Evolutionary conservation across 2,329 filamentous ascomycete genomes (phyloP), one percentile per base, ranked within the genome.

Genomic region (Diaporthe sp.): DNA sequence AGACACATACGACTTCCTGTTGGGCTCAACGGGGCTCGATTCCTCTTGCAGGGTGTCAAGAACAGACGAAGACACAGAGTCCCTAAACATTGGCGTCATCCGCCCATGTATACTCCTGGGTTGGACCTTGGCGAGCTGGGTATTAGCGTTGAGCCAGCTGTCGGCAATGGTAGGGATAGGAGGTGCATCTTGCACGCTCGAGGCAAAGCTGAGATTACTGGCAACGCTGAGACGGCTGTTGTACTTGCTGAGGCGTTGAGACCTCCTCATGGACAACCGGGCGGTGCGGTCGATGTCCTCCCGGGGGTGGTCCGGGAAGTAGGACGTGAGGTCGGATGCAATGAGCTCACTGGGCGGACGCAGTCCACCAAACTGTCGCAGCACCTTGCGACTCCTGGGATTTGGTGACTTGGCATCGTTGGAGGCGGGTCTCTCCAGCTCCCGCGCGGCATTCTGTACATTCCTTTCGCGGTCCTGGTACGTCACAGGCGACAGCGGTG

Each of bases 221-320:
- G 96, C 95, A 78, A 98, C 96, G 82, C 96, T 98, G 76, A 99
- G 89, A 42, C 96, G 94, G 83, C 95, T 98, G 79, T 97, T 96
- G 79, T 97, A 95, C 83, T 95, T 94, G 86, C 96, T 98, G 78
- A 98, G 89, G 72, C 97, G 94, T 72, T 94, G 95, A 55, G 96
- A 98, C 79, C 97, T 91, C 79, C 96, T 92, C 84, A 98, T 94
- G 0, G 96, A 98, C 85, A 98, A 91, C 67, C 97, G 94, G 77
- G 98, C 96, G 0, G 97, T 98, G 80, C 95, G 94, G 84, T 98
- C 97, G 82, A 99, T 98, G 80, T 98, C 95, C 82, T 98, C 96
- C 74, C 95, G 93, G 68, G 96, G 92, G 81, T 98, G 96, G 81
- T 98, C 95, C 0, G 97, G 97, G 88, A 99, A 99, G 87, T 98